Percentiles rank a stretch among this genome's conserved stretches.
Conservation (phyloP, 805 yeast genomes). For the Spathaspora arborariae region DNA sequence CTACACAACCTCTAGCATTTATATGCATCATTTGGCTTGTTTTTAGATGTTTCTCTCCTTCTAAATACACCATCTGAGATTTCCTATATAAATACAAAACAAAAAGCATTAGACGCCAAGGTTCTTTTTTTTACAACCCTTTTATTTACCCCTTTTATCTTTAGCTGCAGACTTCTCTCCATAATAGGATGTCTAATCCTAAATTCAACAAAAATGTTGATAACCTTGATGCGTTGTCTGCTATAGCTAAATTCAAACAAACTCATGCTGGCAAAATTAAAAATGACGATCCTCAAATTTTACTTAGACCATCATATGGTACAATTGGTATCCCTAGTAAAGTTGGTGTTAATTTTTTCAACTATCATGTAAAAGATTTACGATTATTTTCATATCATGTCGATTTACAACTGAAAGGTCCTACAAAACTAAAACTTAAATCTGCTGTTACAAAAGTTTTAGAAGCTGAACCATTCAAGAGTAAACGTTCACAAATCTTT, state of each 20-base stretch:
- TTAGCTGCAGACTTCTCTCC: no score
- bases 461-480: slow-evolving; percentile 7
- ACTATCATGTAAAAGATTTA: slow-evolving; percentile 3
- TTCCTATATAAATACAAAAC: no score
- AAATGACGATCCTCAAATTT: slow-evolving; percentile 1
- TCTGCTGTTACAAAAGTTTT: slow-evolving; percentile 5
- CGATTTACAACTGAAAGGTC: slow-evolving; percentile 3
- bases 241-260: slow-evolving; percentile 1
- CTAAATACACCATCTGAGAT: no score
- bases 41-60: no score
- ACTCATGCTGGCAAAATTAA: not conserved
- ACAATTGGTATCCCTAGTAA: slow-evolving; percentile 3
- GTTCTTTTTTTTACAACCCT: no score
- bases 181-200: not conserved
- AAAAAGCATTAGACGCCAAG: no score
- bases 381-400: slow-evolving; percentile 7
- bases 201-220: not conserved
- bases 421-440: slow-evolving; percentile 2
- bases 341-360: slow-evolving; percentile 7
- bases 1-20: no score
- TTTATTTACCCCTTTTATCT: no score
- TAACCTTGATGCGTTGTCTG: slow-evolving; percentile 1
- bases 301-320: slow-evolving; percentile 8
- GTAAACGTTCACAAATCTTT: slow-evolving; percentile 6
- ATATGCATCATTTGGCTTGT: no score